phyloP scores from a whole-genome alignment of 108 stramenopile genomes.

The Parietichytrium sp. region DNA sequence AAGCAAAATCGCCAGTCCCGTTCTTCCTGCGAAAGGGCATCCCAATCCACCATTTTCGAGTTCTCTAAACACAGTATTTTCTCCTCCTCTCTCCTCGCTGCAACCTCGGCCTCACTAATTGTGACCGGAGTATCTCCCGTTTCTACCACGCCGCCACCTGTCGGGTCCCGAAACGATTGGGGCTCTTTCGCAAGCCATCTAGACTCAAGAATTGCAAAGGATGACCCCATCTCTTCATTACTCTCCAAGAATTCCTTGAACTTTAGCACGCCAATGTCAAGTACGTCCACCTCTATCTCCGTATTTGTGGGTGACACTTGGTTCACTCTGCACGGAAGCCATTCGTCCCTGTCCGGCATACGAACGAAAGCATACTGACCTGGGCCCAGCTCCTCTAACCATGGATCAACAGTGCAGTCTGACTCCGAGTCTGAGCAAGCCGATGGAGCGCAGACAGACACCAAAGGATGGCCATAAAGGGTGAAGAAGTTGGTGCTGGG shows the following conservation, averaged over 20 bases:
- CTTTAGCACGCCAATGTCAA: not conserved
- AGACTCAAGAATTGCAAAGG: not conserved
- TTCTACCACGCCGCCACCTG: not conserved
- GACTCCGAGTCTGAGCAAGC: no score
- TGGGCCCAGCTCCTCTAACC: no score
- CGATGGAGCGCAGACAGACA: no score
- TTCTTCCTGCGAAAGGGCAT: not conserved
- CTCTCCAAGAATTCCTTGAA: no score
- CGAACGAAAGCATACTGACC: no score
- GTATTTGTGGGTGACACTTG: conserved; percentile 25
- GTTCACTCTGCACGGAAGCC: conserved; percentile 5
- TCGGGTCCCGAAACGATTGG: not conserved
- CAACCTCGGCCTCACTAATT: not conserved
- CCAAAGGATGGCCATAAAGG: no score
- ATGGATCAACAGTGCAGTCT: no score
- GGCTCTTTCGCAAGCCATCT: conserved; percentile 18
- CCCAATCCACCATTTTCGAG: not conserved
- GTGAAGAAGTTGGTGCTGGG: no score
- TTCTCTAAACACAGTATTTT: no score
- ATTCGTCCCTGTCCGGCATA: not conserved
- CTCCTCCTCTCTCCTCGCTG: not conserved
- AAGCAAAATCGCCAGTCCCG: not conserved
- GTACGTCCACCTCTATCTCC: not conserved
- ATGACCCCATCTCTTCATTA: no score
- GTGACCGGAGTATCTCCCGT: not conserved